A percentile compares a stretch with the other conserved stretches of the same genome.
phyloP scores from a whole-genome alignment of 2,329 filamentous ascomycete genomes.

The Arthrobotrys megalospora region DNA sequence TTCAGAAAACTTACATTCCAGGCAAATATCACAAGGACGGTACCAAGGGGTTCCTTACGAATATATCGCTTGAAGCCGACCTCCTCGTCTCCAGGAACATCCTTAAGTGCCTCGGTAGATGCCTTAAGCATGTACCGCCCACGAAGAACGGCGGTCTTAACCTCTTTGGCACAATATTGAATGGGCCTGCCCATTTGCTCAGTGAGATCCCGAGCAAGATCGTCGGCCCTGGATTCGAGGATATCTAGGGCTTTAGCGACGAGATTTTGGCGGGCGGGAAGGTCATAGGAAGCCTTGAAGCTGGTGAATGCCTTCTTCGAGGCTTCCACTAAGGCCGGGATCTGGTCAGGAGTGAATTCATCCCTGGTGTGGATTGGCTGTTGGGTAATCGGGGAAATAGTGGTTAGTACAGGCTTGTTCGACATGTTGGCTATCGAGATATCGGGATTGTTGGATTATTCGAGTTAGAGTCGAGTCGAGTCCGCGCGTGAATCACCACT shows the following conservation, averaged over 20 bases:
- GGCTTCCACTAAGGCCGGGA: slow-evolving; percentile 79
- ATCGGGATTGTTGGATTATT: slow-evolving; percentile 7
- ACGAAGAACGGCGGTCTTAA: slow-evolving; percentile 86
- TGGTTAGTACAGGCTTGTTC: slow-evolving; percentile 72
- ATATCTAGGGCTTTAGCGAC: slow-evolving; percentile 83
- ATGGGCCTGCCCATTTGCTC: slow-evolving; percentile 97
- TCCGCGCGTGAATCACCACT: too few relatives aligned
- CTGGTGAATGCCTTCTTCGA: slow-evolving; percentile 82
- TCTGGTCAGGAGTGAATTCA: slow-evolving; percentile 79
- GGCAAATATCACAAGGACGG: slow-evolving; percentile 89
- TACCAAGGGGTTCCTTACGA: slow-evolving; percentile 87
- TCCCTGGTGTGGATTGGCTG: slow-evolving; percentile 84
- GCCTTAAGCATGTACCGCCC: slow-evolving; percentile 89
- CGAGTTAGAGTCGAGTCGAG: not conserved
- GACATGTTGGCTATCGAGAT: slow-evolving; percentile 34
- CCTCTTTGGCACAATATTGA: slow-evolving; percentile 85
- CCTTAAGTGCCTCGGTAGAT: slow-evolving; percentile 81
- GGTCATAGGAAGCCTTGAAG: slow-evolving; percentile 79
- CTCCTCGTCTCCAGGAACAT: slow-evolving; percentile 86
- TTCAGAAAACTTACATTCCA: slow-evolving; percentile 83
- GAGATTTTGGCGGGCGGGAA: slow-evolving; percentile 83
- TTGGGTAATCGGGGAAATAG: slow-evolving; percentile 92
- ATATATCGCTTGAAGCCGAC: slow-evolving; percentile 92
- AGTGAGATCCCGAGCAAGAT: slow-evolving; percentile 85
- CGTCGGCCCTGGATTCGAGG: slow-evolving; percentile 80